Percentiles rank a stretch among this genome's conserved stretches.
Conservation (phyloP, 2,329 filamentous ascomycete genomes). For the Cladorrhinum sp. region DNA sequence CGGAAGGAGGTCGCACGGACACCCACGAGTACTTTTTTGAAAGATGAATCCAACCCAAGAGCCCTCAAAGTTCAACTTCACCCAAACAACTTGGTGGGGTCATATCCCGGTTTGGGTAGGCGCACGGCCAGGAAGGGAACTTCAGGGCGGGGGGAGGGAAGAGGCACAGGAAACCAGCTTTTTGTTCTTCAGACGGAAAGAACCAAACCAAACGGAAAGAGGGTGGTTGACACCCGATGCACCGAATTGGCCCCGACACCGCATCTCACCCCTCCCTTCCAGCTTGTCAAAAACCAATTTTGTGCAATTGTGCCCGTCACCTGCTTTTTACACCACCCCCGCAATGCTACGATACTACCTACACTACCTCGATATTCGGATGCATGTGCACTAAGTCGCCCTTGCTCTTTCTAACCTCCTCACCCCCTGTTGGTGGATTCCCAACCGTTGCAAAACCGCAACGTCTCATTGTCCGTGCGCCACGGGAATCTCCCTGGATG, state of each 20-base stretch:
- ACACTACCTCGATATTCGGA: neutral
- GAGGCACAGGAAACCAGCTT: neutral
- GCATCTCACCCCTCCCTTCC: too few relatives aligned
- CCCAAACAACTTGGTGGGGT: neutral
- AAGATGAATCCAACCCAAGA: neutral
- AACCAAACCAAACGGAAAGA: neutral
- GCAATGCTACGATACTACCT: slow-evolving; percentile 1
- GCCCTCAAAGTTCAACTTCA: neutral
- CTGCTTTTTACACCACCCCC: slow-evolving; percentile 3
- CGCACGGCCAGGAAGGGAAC: neutral
- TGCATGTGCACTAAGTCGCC: neutral
- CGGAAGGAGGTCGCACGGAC: neutral
- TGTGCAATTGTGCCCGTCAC: neutral
- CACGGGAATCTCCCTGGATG: neutral
- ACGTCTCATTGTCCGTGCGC: slow-evolving; percentile 2
- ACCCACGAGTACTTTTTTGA: neutral
- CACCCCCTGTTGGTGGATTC: neutral
- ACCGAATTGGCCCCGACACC: neutral
- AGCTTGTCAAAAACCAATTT: neutral
- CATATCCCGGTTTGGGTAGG: neutral
- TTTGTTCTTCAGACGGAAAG: neutral
- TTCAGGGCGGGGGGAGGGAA: neutral
- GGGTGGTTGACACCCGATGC: neutral
- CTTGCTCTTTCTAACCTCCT: neutral
- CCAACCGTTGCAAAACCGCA: slow-evolving; percentile 5